A percentile compares a stretch with the other conserved stretches of the same genome.
These are phyloP conservation scores for Solanum appendiculatum DNA, from an alignment of 257 asterid genomes.

Conservation along the genomic window DNA sequence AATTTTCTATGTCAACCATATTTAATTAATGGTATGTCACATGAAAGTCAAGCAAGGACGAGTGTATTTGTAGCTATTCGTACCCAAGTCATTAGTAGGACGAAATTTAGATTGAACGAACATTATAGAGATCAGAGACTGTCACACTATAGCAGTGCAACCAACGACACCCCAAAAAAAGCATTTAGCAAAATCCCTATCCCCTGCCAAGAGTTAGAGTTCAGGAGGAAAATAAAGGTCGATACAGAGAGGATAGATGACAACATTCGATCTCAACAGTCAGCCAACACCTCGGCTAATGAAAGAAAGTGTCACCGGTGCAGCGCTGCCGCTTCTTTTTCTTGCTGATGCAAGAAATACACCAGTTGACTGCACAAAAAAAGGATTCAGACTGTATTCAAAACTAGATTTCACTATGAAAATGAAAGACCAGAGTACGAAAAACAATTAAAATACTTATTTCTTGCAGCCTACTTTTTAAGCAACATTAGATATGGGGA, in stretches of 20 bases:
- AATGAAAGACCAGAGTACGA: neutral
- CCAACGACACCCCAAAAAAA: conserved; percentile 52
- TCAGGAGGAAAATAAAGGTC: neutral
- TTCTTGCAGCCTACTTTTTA: neutral
- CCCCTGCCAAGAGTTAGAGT: conserved; percentile 33
- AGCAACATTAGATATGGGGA: neutral
- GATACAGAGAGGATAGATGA: neutral
- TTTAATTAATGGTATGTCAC: neutral
- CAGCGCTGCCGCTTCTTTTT: conserved; percentile 50
- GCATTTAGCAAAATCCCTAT: conserved; percentile 53
- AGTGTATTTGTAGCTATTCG: neutral
- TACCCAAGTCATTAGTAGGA: neutral
- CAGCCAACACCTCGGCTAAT: conserved; percentile 71
- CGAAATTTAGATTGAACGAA: neutral
- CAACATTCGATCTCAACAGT: conserved; percentile 35
- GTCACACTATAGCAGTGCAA: conserved; percentile 51
- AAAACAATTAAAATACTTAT: neutral
- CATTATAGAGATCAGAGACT: neutral
- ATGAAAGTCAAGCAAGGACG: neutral
- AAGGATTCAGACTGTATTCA: neutral
- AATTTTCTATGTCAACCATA: neutral
- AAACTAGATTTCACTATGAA: neutral
- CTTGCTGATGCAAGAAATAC: conserved; percentile 74
- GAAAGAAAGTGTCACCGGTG: conserved; percentile 75
- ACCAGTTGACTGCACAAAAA: conserved; percentile 22